Conservation (phyloP, 371 early-diverging fungal species). For the Mucor saturninus region DNA sequence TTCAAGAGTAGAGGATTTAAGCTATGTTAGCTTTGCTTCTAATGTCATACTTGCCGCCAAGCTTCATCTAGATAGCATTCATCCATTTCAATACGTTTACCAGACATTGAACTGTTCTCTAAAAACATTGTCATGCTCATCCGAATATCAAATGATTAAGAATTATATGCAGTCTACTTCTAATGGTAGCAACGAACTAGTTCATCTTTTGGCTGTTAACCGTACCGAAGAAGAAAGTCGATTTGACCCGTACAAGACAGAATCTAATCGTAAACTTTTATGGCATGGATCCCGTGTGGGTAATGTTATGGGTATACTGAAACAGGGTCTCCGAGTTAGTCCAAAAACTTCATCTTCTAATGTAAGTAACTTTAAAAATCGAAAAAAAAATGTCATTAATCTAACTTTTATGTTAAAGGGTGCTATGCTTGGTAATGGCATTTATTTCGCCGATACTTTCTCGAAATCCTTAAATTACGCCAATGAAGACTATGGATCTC, state of each 20-base stretch:
- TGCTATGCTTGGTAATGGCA: conserved; percentile 55
- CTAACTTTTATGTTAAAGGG: conserved; percentile 31
- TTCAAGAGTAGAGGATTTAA: conserved; percentile 35
- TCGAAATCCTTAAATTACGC: conserved; percentile 51
- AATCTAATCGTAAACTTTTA: conserved; percentile 44
- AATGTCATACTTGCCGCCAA: conserved; percentile 61
- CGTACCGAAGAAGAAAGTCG: conserved; percentile 34
- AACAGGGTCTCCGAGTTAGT: conserved; percentile 47
- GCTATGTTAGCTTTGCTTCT: conserved; percentile 55
- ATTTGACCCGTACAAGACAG: conserved; percentile 30
- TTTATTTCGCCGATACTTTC: conserved; percentile 68
- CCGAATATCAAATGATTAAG: conserved; percentile 42
- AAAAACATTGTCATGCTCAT: conserved; percentile 20
- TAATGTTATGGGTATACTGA: conserved; percentile 53
- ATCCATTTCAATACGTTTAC: conserved; percentile 62
- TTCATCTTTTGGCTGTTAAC: conserved; percentile 41
- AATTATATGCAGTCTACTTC: conserved; percentile 50
- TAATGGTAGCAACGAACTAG: conserved; percentile 37
- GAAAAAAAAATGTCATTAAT: not conserved
- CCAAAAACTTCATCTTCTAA: conserved; percentile 31
- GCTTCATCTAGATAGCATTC: conserved; percentile 31
- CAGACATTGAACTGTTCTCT: conserved; percentile 45
- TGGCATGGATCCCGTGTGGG: conserved; percentile 58
- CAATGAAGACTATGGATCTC: conserved; percentile 15
- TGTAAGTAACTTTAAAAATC: conserved; percentile 28